Evolutionary conservation across 139 green algal genomes (phyloP).

Genomic region (Desmodesmus armatus): DNA sequence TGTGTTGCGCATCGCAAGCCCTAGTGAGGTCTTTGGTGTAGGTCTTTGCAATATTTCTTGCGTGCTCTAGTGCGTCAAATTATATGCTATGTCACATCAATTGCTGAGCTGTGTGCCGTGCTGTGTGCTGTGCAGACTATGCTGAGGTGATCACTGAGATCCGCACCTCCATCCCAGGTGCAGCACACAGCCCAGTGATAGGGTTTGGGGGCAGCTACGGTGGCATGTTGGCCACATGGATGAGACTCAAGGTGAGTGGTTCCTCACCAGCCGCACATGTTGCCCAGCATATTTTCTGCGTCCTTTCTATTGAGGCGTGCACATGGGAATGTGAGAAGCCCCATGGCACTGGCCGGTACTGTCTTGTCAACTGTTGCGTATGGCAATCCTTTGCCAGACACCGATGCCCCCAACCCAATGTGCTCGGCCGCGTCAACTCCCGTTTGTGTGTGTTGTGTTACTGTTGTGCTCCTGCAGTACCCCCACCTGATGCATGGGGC

Average conservation of each 20-base stretch:
- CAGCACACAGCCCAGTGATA: constrained; percentile 64
- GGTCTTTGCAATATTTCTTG: too few species aligned
- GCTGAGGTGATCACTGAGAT: constrained; percentile 71
- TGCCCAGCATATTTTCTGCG: too few species aligned
- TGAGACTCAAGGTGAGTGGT: constrained; percentile 3
- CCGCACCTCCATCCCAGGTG: constrained; percentile 42
- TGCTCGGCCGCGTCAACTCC: not conserved
- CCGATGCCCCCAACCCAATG: not conserved
- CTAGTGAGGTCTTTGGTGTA: too few species aligned
- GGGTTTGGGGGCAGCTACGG: constrained; percentile 90
- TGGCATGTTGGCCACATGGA: constrained; percentile 35
- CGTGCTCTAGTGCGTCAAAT: too few species aligned
- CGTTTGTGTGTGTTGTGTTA: not conserved
- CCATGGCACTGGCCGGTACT: too few species aligned
- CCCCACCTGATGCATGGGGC: constrained; percentile 81
- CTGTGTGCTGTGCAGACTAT: too few species aligned
- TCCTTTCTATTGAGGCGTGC: too few species aligned
- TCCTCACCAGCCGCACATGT: too few species aligned
- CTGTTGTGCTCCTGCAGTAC: constrained; percentile 72
- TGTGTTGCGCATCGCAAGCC: too few species aligned
- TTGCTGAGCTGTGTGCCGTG: too few species aligned
- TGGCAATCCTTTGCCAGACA: not conserved
- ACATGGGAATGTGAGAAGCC: too few species aligned
- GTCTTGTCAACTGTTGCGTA: not conserved
- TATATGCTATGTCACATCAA: too few species aligned